A percentile compares a stretch with the other conserved stretches of the same genome.
These are phyloP conservation scores for Fusarium sp. DNA, from an alignment of 2,329 filamentous ascomycete species.

Conservation along the genomic window DNA sequence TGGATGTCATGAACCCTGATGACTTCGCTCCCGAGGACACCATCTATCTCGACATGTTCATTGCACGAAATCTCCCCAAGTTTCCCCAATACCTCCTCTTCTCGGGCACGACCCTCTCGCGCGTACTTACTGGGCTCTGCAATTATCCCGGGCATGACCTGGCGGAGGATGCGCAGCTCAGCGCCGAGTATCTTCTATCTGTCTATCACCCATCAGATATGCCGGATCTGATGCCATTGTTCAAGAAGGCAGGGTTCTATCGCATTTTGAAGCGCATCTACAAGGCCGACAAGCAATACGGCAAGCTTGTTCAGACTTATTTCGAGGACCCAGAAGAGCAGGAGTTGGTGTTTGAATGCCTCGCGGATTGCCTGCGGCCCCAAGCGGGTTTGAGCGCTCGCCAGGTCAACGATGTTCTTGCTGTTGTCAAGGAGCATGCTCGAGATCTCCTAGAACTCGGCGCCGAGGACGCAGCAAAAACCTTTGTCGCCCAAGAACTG, in stretches of 20 bases:
- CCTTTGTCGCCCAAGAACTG: slow-evolving; percentile 70
- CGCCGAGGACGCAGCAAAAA: slow-evolving; percentile 72
- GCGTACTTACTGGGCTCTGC: slow-evolving; percentile 85
- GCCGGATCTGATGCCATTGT: slow-evolving; percentile 78
- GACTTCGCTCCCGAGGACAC: slow-evolving; percentile 85
- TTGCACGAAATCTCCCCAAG: slow-evolving; percentile 94
- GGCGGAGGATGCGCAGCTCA: slow-evolving; percentile 95
- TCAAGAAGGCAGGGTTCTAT: slow-evolving; percentile 85
- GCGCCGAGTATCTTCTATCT: slow-evolving; percentile 93
- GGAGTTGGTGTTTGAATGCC: slow-evolving; percentile 80
- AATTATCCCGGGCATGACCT: slow-evolving; percentile 84
- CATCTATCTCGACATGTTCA: slow-evolving; percentile 98
- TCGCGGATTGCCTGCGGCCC: slow-evolving; percentile 78
- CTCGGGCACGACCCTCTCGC: slow-evolving; percentile 85
- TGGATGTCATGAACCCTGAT: slow-evolving; percentile 86
- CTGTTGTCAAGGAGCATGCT: slow-evolving; percentile 74
- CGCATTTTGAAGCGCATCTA: slow-evolving; percentile 93
- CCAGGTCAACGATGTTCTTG: slow-evolving; percentile 78
- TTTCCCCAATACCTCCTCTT: slow-evolving; percentile 96
- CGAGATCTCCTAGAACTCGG: slow-evolving; percentile 75
- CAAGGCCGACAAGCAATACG: slow-evolving; percentile 81
- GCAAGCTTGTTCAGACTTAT: slow-evolving; percentile 81
- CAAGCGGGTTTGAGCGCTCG: slow-evolving; percentile 73
- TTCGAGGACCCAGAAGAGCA: slow-evolving; percentile 87
- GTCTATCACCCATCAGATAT: slow-evolving; percentile 92